A percentile compares a stretch with the other conserved stretches of the same genome.
Evolutionary conservation across 768 basidiomycete species (phyloP).

Genomic region (Termitomyces sp.): DNA sequence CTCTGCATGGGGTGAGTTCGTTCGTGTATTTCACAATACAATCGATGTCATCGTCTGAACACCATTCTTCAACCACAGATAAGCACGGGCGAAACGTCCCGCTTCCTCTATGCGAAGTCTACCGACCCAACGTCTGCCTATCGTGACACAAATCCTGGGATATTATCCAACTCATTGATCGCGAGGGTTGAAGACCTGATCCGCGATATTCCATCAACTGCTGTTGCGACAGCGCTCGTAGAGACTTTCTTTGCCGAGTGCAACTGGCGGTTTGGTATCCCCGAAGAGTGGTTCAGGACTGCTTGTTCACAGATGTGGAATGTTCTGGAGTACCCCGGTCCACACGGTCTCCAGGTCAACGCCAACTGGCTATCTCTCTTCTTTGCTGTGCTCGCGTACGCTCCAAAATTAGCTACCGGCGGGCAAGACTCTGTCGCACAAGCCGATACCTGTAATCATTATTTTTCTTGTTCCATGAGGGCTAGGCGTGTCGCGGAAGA

Average conservation of each 20-base stretch:
- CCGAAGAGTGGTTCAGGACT: constrained; percentile 46
- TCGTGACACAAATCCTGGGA: constrained; percentile 23
- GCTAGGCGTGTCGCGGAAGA: constrained; percentile 48
- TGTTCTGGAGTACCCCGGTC: constrained; percentile 31
- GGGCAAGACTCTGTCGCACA: not conserved
- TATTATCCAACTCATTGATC: constrained; percentile 22
- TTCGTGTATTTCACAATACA: not conserved
- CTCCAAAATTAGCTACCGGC: constrained; percentile 24
- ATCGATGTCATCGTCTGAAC: not conserved
- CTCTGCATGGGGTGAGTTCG: constrained; percentile 41
- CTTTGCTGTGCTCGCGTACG: constrained; percentile 47
- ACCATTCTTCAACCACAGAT: constrained; percentile 24
- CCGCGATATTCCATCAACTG: constrained; percentile 30
- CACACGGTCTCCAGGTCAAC: constrained; percentile 40
- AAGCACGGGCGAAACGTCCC: constrained; percentile 31
- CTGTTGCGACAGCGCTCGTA: constrained; percentile 34
- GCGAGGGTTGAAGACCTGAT: constrained; percentile 32
- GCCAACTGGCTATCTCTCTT: constrained; percentile 50
- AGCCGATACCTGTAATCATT: constrained; percentile 21
- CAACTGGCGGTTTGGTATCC: constrained; percentile 53
- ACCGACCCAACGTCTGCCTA: constrained; percentile 33
- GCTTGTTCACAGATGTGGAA: constrained; percentile 46
- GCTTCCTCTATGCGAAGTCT: constrained; percentile 40
- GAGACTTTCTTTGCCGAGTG: constrained; percentile 41
- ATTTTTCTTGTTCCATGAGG: constrained; percentile 43